phyloP scores from a whole-genome alignment of 768 basidiomycete genomes.

The Floccularia luteovirens region DNA sequence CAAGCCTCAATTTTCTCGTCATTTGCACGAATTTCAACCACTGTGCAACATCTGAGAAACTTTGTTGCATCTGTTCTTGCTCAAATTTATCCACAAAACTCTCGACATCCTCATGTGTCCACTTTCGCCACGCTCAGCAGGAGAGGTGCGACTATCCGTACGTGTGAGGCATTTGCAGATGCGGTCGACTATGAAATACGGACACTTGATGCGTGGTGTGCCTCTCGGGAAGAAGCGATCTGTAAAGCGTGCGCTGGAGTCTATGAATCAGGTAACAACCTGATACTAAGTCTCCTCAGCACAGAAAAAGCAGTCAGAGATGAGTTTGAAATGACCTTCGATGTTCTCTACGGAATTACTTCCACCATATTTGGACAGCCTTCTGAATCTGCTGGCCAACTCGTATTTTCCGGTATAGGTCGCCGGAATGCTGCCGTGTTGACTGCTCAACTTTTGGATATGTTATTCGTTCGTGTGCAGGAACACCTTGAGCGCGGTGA shows the following conservation, averaged over 20 bases:
- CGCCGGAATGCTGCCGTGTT: constrained; percentile 39
- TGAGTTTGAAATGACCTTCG: constrained; percentile 50
- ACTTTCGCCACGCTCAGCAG: constrained; percentile 6
- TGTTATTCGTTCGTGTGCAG: constrained; percentile 49
- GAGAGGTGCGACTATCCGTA: constrained; percentile 33
- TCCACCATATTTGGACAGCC: constrained; percentile 21
- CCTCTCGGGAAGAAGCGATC: constrained; percentile 57
- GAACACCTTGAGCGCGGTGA: constrained; percentile 56
- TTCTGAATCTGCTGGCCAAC: constrained; percentile 13
- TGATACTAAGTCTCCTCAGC: constrained; percentile 60
- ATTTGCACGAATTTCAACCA: constrained; percentile 54
- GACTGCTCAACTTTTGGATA: constrained; percentile 55
- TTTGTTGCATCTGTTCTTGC: constrained; percentile 48
- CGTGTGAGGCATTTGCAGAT: constrained; percentile 79
- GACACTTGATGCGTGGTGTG: constrained; percentile 63
- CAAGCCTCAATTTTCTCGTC: constrained; percentile 58
- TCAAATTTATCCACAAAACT: constrained; percentile 15
- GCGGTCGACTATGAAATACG: constrained; percentile 57
- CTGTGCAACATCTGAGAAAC: constrained; percentile 51
- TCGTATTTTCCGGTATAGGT: constrained; percentile 14
- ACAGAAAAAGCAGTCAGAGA: constrained; percentile 54
- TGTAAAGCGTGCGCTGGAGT: constrained; percentile 48
- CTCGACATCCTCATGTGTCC: constrained; percentile 6
- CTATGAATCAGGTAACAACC: constrained; percentile 23
- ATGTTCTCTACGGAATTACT: constrained; percentile 45